Base-by-base conservation (phyloP, 768 basidiomycete genomes). In the Leccinellum albellum region DNA sequence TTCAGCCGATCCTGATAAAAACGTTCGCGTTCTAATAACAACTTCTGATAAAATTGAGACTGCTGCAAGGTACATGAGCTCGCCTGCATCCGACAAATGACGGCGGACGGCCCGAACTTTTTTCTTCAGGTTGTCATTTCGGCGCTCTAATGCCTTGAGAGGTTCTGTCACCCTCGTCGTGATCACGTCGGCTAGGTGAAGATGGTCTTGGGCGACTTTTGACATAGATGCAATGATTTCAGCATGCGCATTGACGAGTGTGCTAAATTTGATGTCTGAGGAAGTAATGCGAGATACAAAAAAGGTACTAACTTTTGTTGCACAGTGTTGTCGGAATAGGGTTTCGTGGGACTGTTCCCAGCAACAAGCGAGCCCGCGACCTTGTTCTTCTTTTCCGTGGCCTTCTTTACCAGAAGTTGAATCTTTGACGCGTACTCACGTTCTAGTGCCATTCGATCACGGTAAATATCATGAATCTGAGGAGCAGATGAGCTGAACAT, bases 361-460 rank as follows among this genome's bases (percentile, higher is more conserved):
- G 91, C 70, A 8, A 88, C 81, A 23, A 87, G 73, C 9, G 72
- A 65, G 1, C 75, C 65, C 56, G 81, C 81, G 55, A 77, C 77
- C 71, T 82, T 89, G 46, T 71, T 73, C 70, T 87, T 89, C 79
- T 84, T 89, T 45, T 93, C 91, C 10, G 76, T 72, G 1, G 85
- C 84, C 66, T 85, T 91, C 70, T 80, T 85, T 8, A 79, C 78
- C 31, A 94, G 70, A 15, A 76, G 70, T 65, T 87, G 85, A 10
- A 94, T 76, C 67, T 88, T 91, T 24, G 72, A 67, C 0, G 89
- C 88, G 67, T 91, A 93, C 67, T 94, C 91, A 51, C 86, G 83
- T 70, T 94, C 91, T 12, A 93, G 74, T 7, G 76, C 79, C 10
- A 75, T 83, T 46, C 86, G 81, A 51, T 86, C 87, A 44, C 76